Base-by-base conservation (phyloP, 495 filamentous ascomycete species). In the Aspergillus nidulans region DNA sequence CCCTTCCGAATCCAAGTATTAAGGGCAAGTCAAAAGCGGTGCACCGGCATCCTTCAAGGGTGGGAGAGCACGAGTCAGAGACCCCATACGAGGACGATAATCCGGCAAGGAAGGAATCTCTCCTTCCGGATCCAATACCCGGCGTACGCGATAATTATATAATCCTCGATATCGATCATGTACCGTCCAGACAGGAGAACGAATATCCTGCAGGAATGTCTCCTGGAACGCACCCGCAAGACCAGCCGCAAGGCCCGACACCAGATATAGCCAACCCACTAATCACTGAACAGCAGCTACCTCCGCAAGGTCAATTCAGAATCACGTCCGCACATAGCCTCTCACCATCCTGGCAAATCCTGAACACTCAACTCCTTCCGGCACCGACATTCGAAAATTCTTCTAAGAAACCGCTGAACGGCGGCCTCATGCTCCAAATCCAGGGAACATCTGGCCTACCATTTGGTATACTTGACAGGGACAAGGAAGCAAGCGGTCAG, bases 351-450 rank as follows among this genome's bases (percentile, higher is more conserved):
- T 88, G 82, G 76, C 81, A 74, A 63, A 73, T 81, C 49, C 74
- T 77, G 49, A 67, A 62, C 56, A 81, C 75, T 32, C 68, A 68
- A 58, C 58, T 87, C 1, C 63, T 65, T 3, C 65, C 68, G 1
- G 85, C 85, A 34, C 85, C 85, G 5, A 85, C 81, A 9, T 86
- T 79, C 57, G 79, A 83, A 43, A 80, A 72, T 47, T 65, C 66
- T 56, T 67, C 63, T 1, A 68, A 63, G 15, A 53, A 64, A 15
- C 38, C 59, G 4, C 50, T 58, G 7, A 69, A 73, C 18, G 55
- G 61, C n/a, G 71, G 79, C 0, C 60, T 87, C 52, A 89, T 91
- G 82, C 67, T 91, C 28, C 79, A 79, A 39, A 84, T 92, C 41
- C 81, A 86, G 32, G 89, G 89, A 1, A 75, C 69, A 0, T 53